These are phyloP conservation scores for Meripilus lineatus DNA, from an alignment of 1,284 basidiomycete species.

Conservation along the genomic window DNA sequence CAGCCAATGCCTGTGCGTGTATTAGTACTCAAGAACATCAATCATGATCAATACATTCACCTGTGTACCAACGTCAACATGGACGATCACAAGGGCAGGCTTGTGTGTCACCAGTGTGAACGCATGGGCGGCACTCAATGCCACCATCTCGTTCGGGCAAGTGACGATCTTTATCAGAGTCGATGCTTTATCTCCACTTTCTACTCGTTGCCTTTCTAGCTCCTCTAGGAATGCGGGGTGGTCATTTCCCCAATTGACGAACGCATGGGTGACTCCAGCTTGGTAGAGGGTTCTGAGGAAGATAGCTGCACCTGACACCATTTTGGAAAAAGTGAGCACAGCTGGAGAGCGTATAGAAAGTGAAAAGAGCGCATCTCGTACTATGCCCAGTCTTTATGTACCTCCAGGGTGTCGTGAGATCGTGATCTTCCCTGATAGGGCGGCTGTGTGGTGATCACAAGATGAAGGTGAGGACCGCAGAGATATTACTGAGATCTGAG, in stretches of 20 bases:
- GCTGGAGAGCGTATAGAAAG: no score
- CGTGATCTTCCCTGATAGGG: no score
- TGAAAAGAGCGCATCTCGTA: no score
- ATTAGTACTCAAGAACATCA: slow-evolving; percentile 5
- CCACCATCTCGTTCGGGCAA: slow-evolving; percentile 74
- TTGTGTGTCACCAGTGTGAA: slow-evolving; percentile 61
- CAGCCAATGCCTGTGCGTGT: slow-evolving; percentile 49
- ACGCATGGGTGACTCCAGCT: slow-evolving; percentile 63
- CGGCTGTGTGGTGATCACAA: no score
- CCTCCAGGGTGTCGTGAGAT: no score
- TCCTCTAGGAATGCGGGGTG: slow-evolving; percentile 70
- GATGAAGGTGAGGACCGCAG: no score
- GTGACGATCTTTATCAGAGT: slow-evolving; percentile 50
- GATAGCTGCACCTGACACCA: slow-evolving; percentile 54
- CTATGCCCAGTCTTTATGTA: no score
- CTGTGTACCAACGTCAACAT: slow-evolving; percentile 72
- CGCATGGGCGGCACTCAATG: slow-evolving; percentile 64
- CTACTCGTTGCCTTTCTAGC: slow-evolving; percentile 47
- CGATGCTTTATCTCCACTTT: slow-evolving; percentile 24
- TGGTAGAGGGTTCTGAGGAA: slow-evolving; percentile 53
- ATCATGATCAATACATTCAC: slow-evolving; percentile 24
- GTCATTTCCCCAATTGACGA: slow-evolving; percentile 74
- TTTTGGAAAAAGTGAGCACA: no score
- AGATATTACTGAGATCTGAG: no score
- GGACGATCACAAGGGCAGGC: slow-evolving; percentile 67